Evolutionary conservation across 177 flowering plant genomes (phyloP), one percentile per base, ranked within the genome.

Genomic region (Vitis hybrid): DNA sequence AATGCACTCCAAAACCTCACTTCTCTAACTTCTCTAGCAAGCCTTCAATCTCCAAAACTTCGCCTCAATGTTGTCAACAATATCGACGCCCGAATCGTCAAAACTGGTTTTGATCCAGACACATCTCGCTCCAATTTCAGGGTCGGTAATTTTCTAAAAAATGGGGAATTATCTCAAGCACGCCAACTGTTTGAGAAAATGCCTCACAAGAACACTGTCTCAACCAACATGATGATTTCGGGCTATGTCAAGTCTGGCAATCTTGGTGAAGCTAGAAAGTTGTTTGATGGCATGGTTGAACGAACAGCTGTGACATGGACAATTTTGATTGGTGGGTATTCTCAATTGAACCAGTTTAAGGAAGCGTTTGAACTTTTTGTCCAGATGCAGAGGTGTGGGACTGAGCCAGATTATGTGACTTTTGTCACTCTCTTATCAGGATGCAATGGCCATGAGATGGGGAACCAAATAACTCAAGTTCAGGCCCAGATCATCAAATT

Each of bases 241-340:
- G 92, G 92, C 12, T 84, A 85, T 50, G 80, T 88, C 15, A 92
- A 88, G 61, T 69, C 84, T 0, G 90, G 92, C 12, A 56, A 89
- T 63, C 79, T 92, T 48, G n/a, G 51, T 1, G 61, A 58, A 46
- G 97, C 98, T 9, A 79, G 78, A 41, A 57, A 74, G 73, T 55
- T 94, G 67, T 85, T 92, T 67, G 86, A 92, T 65, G 52, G 68
- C 41, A 82, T 85, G 82, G 11, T 12, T 11, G 74, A 78, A 4
- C 87, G 90, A 12, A 84, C 81, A 11, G 79, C 74, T 0, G 91
- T 91, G 9, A 75, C 93, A 0, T 94, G 97, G 98, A 94, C 95
- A 27, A 84, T 90, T 71, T 10, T 94, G 69, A 92, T 94, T 10
- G 91, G 92, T 24, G 97, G 86, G 9, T 90, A 88, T 67, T 72